Percentiles rank a stretch among this genome's conserved stretches.
Evolutionary conservation across 2,329 filamentous ascomycete species (phyloP).

Genomic region (Fusarium stilboides): DNA sequence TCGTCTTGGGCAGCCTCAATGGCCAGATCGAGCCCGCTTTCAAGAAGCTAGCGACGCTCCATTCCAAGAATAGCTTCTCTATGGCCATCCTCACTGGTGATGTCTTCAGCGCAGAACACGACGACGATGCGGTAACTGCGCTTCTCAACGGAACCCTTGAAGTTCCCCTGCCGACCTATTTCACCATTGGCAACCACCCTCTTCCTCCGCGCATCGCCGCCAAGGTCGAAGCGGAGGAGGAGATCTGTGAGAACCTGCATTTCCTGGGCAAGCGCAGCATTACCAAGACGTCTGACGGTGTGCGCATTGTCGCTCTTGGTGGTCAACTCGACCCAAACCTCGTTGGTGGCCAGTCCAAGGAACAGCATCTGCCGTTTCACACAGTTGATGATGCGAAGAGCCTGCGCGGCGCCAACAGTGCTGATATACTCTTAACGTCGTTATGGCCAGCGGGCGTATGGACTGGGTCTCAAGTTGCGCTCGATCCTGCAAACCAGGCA

Average conservation of each 20-base stretch:
- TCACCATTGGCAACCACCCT: conserved; percentile 82
- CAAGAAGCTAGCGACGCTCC: conserved; percentile 83
- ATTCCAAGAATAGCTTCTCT: conserved; percentile 89
- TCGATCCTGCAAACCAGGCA: conserved; percentile 68
- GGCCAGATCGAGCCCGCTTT: conserved; percentile 84
- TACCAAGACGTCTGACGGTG: conserved; percentile 89
- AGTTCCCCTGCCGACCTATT: conserved; percentile 90
- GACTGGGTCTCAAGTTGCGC: conserved; percentile 74
- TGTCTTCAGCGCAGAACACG: conserved; percentile 77
- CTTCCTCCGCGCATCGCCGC: conserved; percentile 80
- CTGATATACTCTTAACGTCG: conserved; percentile 89
- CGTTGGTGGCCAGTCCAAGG: conserved; percentile 74
- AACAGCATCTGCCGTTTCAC: conserved; percentile 84
- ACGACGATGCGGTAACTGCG: conserved; percentile 71
- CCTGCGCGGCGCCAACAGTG: conserved; percentile 80
- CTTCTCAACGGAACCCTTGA: conserved; percentile 81
- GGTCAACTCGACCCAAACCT: conserved; percentile 77
- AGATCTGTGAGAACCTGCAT: conserved; percentile 90
- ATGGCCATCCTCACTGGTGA: conserved; percentile 89
- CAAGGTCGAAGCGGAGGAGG: conserved; percentile 80
- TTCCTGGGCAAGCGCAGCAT: conserved; percentile 90
- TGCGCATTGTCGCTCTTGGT: conserved; percentile 89
- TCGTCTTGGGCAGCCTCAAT: conserved; percentile 87
- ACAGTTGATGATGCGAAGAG: conserved; percentile 82
- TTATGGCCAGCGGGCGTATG: conserved; percentile 86